These are phyloP conservation scores for Neurospora sp. DNA, from an alignment of 495 filamentous ascomycete genomes.

Conservation along the genomic window DNA sequence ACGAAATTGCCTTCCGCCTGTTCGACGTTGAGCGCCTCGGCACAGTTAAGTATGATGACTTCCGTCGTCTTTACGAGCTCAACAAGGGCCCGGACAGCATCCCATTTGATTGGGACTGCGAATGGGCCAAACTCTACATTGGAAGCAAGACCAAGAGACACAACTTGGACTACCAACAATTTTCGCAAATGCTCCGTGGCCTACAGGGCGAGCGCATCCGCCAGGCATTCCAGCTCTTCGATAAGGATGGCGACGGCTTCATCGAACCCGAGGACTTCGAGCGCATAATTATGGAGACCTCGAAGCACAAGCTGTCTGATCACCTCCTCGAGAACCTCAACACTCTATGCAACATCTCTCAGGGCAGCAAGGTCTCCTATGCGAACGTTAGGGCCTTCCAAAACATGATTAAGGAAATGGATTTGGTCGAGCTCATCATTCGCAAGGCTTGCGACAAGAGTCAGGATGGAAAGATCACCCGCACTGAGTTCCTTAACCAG, in stretches of 20 bases:
- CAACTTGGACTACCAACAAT: constrained; percentile 89
- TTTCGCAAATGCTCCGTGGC: constrained; percentile 94
- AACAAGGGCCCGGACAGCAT: constrained; percentile 75
- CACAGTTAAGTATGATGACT: constrained; percentile 75
- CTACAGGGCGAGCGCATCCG: constrained; percentile 91
- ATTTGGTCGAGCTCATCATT: constrained; percentile 86
- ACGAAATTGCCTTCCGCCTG: constrained; percentile 94
- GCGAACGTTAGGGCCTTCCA: constrained; percentile 96
- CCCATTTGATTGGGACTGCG: constrained; percentile 92
- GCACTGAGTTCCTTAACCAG: constrained; percentile 90
- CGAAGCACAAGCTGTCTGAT: constrained; percentile 94
- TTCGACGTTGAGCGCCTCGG: constrained; percentile 82
- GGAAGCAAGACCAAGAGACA: constrained; percentile 76
- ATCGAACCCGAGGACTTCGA: constrained; percentile 95
- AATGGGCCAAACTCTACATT: constrained; percentile 93
- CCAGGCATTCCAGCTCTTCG: constrained; percentile 86
- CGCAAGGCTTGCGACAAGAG: constrained; percentile 77
- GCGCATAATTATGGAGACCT: constrained; percentile 85
- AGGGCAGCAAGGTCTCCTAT: constrained; percentile 89
- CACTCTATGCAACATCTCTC: constrained; percentile 88
- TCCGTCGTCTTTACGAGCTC: constrained; percentile 66
- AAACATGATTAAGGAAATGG: constrained; percentile 95
- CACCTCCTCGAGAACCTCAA: constrained; percentile 89
- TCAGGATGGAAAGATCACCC: constrained; percentile 81
- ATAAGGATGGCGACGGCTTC: constrained; percentile 92